Conservation (phyloP, 352 stramenopile species). For the Phytophthora tubulina region DNA sequence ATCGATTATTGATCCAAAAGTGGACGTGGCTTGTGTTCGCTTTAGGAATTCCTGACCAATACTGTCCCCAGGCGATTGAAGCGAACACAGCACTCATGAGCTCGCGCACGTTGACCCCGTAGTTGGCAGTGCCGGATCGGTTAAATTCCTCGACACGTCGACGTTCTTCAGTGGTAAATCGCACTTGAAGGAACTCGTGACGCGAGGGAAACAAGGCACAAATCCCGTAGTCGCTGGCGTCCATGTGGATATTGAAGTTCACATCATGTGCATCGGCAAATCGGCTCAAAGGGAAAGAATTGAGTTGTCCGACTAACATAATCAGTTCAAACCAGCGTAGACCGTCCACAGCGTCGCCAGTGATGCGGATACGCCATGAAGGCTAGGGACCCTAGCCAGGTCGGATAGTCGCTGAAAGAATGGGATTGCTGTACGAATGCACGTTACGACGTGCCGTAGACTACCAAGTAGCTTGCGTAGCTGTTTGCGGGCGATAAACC, state of each 20-base stretch:
- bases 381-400: not conserved
- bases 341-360: not conserved
- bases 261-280: not conserved
- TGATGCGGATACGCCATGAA: too few relatives aligned
- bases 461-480: not conserved
- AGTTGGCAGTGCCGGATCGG: not conserved
- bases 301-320: not conserved
- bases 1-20: conserved; percentile 15
- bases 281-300: not conserved
- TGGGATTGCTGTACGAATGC: not conserved
- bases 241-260: not conserved
- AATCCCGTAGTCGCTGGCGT: not conserved
- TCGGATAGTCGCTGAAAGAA: not conserved
- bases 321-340: not conserved
- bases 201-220: not conserved
- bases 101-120: conserved; percentile 19
- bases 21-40: conserved; percentile 8
- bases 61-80: conserved; percentile 9
- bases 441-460: not conserved
- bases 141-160: not conserved
- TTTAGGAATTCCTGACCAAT: not conserved
- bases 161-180: not conserved
- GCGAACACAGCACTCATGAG: conserved; percentile 27
- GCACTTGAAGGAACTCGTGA: not conserved
- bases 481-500: too few relatives aligned